Evolutionary conservation across 1,284 basidiomycete genomes (phyloP).

Genomic region (Hymenochaete sp.): DNA sequence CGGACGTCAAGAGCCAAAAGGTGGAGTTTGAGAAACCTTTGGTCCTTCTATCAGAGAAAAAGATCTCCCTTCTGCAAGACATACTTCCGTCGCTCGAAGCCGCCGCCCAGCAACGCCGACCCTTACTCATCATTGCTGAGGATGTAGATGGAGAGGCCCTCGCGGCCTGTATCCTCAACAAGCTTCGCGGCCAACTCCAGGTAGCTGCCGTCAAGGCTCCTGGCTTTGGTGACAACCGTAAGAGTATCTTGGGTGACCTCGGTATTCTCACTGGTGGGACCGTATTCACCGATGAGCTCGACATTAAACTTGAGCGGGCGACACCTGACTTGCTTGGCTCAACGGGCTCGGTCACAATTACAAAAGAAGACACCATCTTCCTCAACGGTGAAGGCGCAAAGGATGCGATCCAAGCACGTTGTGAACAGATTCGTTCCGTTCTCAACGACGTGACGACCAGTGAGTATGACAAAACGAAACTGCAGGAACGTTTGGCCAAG

Average conservation of each 20-base stretch:
- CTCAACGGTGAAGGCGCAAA: constrained; percentile 90
- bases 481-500: constrained; percentile 97
- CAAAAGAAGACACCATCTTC: constrained; percentile 97
- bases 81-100: constrained; percentile 92
- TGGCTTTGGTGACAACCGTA: constrained; percentile 98
- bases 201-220: constrained; percentile 95
- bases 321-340: constrained; percentile 87
- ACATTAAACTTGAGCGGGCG: constrained; percentile 93
- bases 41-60: constrained; percentile 94
- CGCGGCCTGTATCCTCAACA: constrained; percentile 97
- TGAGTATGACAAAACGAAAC: constrained; percentile 92
- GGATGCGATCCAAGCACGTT: constrained; percentile 78
- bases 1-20: constrained; percentile 95
- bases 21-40: constrained; percentile 96
- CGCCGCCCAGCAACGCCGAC: constrained; percentile 86
- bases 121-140: constrained; percentile 93
- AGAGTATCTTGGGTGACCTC: constrained; percentile 93
- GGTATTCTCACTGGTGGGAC: constrained; percentile 96
- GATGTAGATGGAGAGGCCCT: constrained; percentile 97
- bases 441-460: constrained; percentile 80
- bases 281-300: constrained; percentile 97
- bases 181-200: constrained; percentile 92
- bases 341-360: constrained; percentile 88
- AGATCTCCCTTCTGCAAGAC: constrained; percentile 92
- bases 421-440: constrained; percentile 89